Evolutionary conservation across 1,284 basidiomycete genomes (phyloP).

Genomic region (Anthracocystis walkeri): DNA sequence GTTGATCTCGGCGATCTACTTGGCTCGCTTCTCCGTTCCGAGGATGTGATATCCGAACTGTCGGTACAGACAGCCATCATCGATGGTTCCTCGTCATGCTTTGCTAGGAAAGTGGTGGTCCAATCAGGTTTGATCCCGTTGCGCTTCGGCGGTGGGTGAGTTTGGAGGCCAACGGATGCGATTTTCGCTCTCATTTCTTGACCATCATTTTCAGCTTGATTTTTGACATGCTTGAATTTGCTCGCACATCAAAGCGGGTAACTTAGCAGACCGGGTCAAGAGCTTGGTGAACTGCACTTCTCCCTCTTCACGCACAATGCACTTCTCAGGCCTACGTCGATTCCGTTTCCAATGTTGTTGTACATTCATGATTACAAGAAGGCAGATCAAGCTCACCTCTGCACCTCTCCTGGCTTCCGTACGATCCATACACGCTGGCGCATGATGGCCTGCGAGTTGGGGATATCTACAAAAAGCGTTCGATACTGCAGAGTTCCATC

Average conservation of each 20-base stretch:
- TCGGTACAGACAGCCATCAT: background rate
- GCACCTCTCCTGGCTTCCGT: conserved; percentile 48
- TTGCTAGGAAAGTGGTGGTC: no score
- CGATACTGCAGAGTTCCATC: conserved; percentile 59
- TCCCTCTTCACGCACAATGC: no score
- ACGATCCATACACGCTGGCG: conserved; percentile 57
- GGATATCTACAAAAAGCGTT: conserved; percentile 59
- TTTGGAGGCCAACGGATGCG: no score
- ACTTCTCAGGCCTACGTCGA: no score
- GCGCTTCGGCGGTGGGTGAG: no score
- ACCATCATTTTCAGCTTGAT: no score
- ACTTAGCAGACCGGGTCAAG: no score
- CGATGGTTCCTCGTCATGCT: background rate
- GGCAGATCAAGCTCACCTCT: conserved; percentile 17
- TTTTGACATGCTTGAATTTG: no score
- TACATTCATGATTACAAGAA: background rate
- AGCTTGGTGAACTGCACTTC: no score
- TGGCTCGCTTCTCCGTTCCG: background rate
- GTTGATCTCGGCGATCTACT: conserved; percentile 23
- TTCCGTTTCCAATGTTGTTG: background rate
- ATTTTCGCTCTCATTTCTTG: no score
- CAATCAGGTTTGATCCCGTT: no score
- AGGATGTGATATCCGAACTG: background rate
- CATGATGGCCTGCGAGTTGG: conserved; percentile 47
- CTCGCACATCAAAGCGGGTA: no score